phyloP scores from a whole-genome alignment of 805 yeast species.

The Suhomyces sp. region DNA sequence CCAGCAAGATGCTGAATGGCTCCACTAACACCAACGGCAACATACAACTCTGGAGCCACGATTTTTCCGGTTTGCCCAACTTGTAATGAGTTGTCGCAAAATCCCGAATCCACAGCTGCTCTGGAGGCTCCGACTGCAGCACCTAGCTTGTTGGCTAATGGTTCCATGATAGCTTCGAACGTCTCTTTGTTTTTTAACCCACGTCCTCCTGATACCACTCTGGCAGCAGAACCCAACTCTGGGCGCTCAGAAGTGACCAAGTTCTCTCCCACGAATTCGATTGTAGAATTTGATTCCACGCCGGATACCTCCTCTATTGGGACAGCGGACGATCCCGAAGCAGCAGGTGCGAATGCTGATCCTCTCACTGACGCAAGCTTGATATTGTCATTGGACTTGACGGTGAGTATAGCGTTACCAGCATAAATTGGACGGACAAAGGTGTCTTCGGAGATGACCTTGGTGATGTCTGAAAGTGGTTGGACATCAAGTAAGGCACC shows the following conservation, averaged over 20 bases:
- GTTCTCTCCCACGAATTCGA: conserved; percentile 71
- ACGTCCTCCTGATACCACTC: conserved; percentile 89
- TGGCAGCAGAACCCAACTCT: conserved; percentile 78
- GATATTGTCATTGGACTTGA: conserved; percentile 62
- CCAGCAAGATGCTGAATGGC: conserved; percentile 99
- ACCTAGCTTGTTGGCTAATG: conserved; percentile 76
- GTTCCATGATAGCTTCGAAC: conserved; percentile 71
- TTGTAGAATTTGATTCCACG: conserved; percentile 15
- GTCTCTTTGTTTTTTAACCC: conserved; percentile 88
- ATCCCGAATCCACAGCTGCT: conserved; percentile 97
- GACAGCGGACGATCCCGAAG: conserved; percentile 35
- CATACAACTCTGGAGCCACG: conserved; percentile 91
- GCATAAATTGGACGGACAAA: conserved; percentile 95
- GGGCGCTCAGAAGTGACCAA: conserved; percentile 81
- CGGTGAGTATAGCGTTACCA: conserved; percentile 87
- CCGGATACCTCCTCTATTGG: conserved; percentile 46
- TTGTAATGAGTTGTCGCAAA: conserved; percentile 92
- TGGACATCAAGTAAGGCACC: conserved; percentile 84
- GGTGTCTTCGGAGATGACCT: conserved; percentile 62
- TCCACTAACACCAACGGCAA: conserved; percentile 94
- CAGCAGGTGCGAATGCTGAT: conserved; percentile 65
- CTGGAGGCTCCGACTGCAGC: conserved; percentile 98
- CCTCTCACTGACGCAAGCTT: conserved; percentile 77
- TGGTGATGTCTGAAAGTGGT: conserved; percentile 80
- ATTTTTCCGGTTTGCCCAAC: conserved; percentile 98